These are phyloP conservation scores for Hymenoscyphus fraxineus DNA, from an alignment of 2,329 filamentous ascomycete genomes.

Conservation along the genomic window DNA sequence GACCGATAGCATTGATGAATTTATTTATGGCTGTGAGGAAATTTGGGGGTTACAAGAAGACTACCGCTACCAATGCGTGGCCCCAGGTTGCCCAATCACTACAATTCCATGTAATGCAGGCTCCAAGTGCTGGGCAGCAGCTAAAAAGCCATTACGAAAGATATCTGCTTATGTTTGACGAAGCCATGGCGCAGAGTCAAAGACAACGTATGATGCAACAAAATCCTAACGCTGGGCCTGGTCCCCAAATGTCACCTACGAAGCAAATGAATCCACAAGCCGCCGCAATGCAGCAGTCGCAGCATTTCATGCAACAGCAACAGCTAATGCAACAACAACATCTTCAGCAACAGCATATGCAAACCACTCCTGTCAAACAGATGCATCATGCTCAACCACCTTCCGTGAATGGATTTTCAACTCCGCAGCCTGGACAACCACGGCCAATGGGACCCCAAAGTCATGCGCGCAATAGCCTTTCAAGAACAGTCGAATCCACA, in stretches of 20 bases:
- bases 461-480: conserved; percentile 49
- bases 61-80: conserved; percentile 71
- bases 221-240: conserved; percentile 28
- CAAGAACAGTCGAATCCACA: conserved; percentile 46
- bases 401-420: conserved; percentile 48
- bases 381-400: conserved; percentile 44
- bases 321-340: conserved; percentile 47
- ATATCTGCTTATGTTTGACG: conserved; percentile 75
- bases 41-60: conserved; percentile 70
- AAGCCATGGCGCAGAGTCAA: conserved; percentile 56
- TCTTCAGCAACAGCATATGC: conserved; percentile 40
- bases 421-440: conserved; percentile 38
- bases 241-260: conserved; percentile 39
- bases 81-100: conserved; percentile 63
- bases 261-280: conserved; percentile 41
- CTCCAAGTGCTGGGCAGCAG: conserved; percentile 64
- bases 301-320: conserved; percentile 44
- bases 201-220: conserved; percentile 39
- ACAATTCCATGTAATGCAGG: conserved; percentile 58
- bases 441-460: conserved; percentile 39
- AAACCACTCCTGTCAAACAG: conserved; percentile 46
- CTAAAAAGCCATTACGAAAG: conserved; percentile 71
- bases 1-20: conserved; percentile 68
- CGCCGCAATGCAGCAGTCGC: conserved; percentile 49
- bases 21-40: conserved; percentile 77